Percentiles rank a stretch among this genome's conserved stretches.
These are phyloP conservation scores for Paecilomyces formosus DNA, from an alignment of 2,329 filamentous ascomycete genomes.

Conservation along the genomic window DNA sequence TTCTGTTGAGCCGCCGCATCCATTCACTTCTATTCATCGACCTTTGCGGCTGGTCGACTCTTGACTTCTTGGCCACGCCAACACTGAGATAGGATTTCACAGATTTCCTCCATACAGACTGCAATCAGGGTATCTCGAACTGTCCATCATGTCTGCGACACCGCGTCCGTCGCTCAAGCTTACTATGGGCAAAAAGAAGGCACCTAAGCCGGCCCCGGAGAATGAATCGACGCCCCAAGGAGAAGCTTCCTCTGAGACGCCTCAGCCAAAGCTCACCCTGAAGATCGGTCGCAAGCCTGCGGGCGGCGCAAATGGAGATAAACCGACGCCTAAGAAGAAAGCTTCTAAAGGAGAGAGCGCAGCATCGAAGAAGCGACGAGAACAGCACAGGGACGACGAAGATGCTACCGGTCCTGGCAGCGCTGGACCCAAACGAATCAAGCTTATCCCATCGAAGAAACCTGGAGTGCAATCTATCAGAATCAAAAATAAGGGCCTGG, in stretches of 20 bases:
- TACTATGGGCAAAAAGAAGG: constrained; percentile 32
- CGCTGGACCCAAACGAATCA: constrained; percentile 30
- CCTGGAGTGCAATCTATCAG: constrained; percentile 42
- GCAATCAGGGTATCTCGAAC: not conserved
- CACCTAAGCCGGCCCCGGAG: constrained; percentile 13
- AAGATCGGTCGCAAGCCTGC: constrained; percentile 29
- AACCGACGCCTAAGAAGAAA: constrained; percentile 27
- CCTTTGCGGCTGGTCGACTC: not conserved
- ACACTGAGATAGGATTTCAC: not conserved
- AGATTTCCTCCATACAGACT: not conserved
- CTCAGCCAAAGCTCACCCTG: constrained; percentile 33
- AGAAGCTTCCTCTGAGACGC: constrained; percentile 15
- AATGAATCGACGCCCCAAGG: constrained; percentile 8
- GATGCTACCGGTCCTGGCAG: constrained; percentile 9
- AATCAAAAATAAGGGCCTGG: constrained; percentile 60
- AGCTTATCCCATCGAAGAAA: constrained; percentile 31
- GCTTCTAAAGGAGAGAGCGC: constrained; percentile 7
- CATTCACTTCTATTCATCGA: not conserved
- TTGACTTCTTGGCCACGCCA: not conserved
- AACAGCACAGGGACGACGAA: constrained; percentile 21
- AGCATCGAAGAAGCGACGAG: constrained; percentile 30
- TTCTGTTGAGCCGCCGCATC: constrained; percentile 1
- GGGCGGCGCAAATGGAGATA: constrained; percentile 9
- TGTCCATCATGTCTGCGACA: constrained; percentile 25
- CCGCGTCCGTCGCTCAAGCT: constrained; percentile 33